These are phyloP conservation scores for Hypoxylon sp. DNA, from an alignment of 2,329 filamentous ascomycete species.

Conservation along the genomic window DNA sequence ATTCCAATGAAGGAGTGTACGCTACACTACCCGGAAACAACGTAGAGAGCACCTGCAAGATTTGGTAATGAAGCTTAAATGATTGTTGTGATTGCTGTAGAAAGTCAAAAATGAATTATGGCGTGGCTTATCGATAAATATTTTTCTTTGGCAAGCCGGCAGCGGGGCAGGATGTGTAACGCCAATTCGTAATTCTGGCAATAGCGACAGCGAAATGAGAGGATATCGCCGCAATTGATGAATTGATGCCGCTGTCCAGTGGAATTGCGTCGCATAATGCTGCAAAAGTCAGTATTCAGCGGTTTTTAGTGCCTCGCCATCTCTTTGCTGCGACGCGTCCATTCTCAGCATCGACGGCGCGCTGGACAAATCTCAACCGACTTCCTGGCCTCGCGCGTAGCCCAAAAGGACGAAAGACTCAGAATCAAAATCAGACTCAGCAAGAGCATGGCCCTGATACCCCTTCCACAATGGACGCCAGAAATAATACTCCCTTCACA, in stretches of 20 bases:
- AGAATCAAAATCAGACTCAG: neutral
- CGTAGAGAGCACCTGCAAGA: too few species aligned
- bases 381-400: neutral
- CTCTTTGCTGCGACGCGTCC: neutral
- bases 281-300: neutral
- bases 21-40: too few species aligned
- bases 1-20: constrained; percentile 20
- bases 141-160: too few species aligned
- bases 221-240: neutral
- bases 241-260: neutral
- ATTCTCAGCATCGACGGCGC: neutral
- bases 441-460: neutral
- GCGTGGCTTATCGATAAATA: constrained; percentile 20
- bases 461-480: neutral
- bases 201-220: neutral
- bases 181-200: neutral
- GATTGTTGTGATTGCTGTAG: too few species aligned
- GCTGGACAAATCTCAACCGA: neutral
- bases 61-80: too few species aligned
- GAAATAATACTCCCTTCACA: too few species aligned
- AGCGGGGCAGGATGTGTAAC: too few species aligned
- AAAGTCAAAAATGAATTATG: too few species aligned
- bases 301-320: neutral
- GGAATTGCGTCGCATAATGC: neutral
- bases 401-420: neutral